A percentile compares a stretch with the other conserved stretches of the same genome.
Evolutionary conservation across 1,139 yeast species (phyloP).

Genomic region (Meyerozyma sp.): DNA sequence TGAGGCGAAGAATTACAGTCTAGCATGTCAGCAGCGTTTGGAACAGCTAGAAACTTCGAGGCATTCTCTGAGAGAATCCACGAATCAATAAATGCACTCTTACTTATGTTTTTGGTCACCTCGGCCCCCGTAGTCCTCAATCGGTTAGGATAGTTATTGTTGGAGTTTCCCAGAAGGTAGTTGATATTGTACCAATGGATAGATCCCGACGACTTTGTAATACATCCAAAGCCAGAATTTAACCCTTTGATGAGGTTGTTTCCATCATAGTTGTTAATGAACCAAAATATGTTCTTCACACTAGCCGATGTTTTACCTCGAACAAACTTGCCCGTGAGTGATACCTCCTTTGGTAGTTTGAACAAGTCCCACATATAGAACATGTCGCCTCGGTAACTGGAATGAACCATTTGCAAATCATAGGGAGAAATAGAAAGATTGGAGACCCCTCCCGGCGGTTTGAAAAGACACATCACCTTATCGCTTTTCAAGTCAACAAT

Average conservation of each 20-base stretch:
- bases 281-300: conserved; percentile 53
- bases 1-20: conserved; percentile 1
- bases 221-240: conserved; percentile 48
- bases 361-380: conserved; percentile 63
- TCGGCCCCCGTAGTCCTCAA: conserved; percentile 9
- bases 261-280: conserved; percentile 19
- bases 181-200: conserved; percentile 57
- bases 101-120: conserved; percentile 3
- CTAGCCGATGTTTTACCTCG: conserved; percentile 63
- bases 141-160: conserved; percentile 23
- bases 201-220: conserved; percentile 54
- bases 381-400: conserved; percentile 55
- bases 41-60: conserved; percentile 25
- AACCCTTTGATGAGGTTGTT: conserved; percentile 16
- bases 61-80: conserved; percentile 40
- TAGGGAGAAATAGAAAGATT: conserved; percentile 57
- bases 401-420: conserved; percentile 56
- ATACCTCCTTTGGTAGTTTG: conserved; percentile 45
- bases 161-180: conserved; percentile 30
- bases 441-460: conserved; percentile 59
- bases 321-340: conserved; percentile 52
- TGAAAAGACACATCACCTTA: conserved; percentile 44
- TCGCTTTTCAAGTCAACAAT: conserved; percentile 45
- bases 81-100: conserved; percentile 23
- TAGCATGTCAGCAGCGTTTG: conserved; percentile 16